These are phyloP conservation scores for Penicillium canariense DNA, from an alignment of 495 filamentous ascomycete genomes.

Conservation along the genomic window DNA sequence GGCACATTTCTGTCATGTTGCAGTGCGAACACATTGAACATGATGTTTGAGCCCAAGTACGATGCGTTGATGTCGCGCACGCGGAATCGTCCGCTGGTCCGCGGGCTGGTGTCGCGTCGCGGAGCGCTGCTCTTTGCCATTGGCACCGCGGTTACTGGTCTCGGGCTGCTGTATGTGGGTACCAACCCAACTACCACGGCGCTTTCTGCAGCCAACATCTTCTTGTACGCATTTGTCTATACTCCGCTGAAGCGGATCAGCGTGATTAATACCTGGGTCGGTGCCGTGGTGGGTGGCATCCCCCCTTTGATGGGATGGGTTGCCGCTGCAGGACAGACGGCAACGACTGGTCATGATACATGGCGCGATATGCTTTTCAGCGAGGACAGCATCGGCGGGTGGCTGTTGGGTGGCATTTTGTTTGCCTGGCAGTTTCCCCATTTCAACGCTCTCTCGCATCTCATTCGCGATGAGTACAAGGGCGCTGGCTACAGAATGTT, in stretches of 20 bases:
- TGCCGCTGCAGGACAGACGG: conserved; percentile 83
- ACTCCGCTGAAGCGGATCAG: conserved; percentile 88
- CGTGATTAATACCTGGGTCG: conserved; percentile 92
- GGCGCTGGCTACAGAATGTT: conserved; percentile 89
- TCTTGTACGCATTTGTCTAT: conserved; percentile 86
- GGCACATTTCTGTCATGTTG: conserved; percentile 85
- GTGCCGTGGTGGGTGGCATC: conserved; percentile 88
- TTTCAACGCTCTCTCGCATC: conserved; percentile 88
- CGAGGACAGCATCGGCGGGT: conserved; percentile 73
- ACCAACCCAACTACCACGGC: conserved; percentile 92
- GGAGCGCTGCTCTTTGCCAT: conserved; percentile 80
- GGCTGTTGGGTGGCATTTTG: conserved; percentile 79
- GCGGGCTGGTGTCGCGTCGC: conserved; percentile 70
- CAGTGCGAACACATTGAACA: conserved; percentile 91
- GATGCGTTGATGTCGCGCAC: conserved; percentile 93
- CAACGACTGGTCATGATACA: conserved; percentile 63
- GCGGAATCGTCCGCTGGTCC: conserved; percentile 82
- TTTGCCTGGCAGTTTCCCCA: conserved; percentile 99
- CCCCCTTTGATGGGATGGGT: conserved; percentile 98
- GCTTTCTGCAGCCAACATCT: conserved; percentile 80
- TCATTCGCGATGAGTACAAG: conserved; percentile 86
- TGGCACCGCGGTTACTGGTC: conserved; percentile 62
- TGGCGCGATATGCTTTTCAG: conserved; percentile 80
- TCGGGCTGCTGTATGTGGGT: conserved; percentile 73
- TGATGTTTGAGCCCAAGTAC: conserved; percentile 88